Base-by-base conservation (phyloP, 345 rosid genomes). In the Murraya koenigii region DNA sequence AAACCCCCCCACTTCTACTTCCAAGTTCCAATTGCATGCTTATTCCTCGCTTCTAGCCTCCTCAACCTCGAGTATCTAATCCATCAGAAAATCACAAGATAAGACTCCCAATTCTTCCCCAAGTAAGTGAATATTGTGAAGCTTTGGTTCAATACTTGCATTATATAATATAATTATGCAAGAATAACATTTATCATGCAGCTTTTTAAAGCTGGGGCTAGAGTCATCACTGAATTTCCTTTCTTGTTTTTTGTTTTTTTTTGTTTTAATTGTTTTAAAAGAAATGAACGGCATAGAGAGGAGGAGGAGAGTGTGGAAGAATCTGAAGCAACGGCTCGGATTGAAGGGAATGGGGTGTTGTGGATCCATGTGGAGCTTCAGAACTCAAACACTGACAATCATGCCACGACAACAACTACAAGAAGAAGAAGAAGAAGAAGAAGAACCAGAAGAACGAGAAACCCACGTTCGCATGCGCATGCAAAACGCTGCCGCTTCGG, bases 291-390 rank as follows among this genome's bases (percentile, higher is more conserved):
- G 87, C 68, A 7, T 74, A 1, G 89, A 87, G 62, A 79, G 83
- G 49, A 41, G 71, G 82, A 81, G 52, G 49, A 75, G 85, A 22
- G 75, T 82, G 79, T 93, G 98, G 97, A 88, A 76, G 76, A 77
- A 52, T 36, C 79, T 93, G 71, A 93, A 92, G 82, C 94, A 81
- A 59, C 84, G 92, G 86, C 79, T 95, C 4, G 86, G 93, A 72
- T 88, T 88, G 62, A 91, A 87, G 79, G 87, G 90, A 33, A 82
- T 90, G 60, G 83, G 92, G 13, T 93, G 98, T 83, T 88, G 95
- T 65, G 93, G 90, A 55, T 82, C 75, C 67, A 66, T 83, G 17
- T 85, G 89, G 89, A 79, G 80, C 62, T 69, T 89, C 71, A 62
- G 77, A 23, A 38, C 86, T 25, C 77, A 88, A 4, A 82, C 84